A percentile compares a stretch with the other conserved stretches of the same genome.
phyloP scores from a whole-genome alignment of 345 rosid genomes.

The Iberis pinnata region DNA sequence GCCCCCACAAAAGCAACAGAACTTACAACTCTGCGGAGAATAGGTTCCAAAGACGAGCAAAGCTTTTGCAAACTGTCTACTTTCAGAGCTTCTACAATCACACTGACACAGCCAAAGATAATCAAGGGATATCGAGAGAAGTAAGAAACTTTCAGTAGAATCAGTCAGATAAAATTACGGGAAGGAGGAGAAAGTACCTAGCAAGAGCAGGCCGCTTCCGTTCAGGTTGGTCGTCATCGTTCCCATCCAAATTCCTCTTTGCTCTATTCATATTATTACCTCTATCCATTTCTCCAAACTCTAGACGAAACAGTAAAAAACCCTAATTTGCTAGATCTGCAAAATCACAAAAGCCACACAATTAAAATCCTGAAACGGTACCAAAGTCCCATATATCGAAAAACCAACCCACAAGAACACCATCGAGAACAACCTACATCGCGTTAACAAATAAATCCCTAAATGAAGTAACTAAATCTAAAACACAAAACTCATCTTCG shows the following conservation, averaged over 20 bases:
- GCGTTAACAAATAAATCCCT: not conserved
- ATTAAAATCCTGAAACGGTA: not conserved
- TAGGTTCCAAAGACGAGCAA: constrained; percentile 94
- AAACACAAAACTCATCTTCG: constrained; percentile 1
- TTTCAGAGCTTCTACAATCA: constrained; percentile 94
- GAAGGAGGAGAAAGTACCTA: constrained; percentile 32
- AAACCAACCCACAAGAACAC: too few relatives aligned
- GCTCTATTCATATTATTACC: constrained; percentile 56
- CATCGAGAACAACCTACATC: not conserved
- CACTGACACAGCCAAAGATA: constrained; percentile 34
- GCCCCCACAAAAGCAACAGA: constrained; percentile 7
- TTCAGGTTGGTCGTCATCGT: constrained; percentile 56
- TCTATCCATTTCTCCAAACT: constrained; percentile 32
- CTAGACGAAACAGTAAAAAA: not conserved
- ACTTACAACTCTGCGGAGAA: constrained; percentile 96
- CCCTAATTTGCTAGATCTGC: constrained; percentile 35
- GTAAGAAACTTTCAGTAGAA: constrained; percentile 16
- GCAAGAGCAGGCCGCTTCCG: constrained; percentile 74
- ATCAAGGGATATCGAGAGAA: constrained; percentile 15
- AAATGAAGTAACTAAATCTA: not conserved
- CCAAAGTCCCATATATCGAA: constrained; percentile 2
- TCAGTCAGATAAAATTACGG: not conserved
- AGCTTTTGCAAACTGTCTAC: constrained; percentile 93
- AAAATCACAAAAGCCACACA: constrained; percentile 3
- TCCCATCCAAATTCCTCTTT: constrained; percentile 53